phyloP scores from a whole-genome alignment of 1,284 basidiomycete species.

The Naganishia cerealis region DNA sequence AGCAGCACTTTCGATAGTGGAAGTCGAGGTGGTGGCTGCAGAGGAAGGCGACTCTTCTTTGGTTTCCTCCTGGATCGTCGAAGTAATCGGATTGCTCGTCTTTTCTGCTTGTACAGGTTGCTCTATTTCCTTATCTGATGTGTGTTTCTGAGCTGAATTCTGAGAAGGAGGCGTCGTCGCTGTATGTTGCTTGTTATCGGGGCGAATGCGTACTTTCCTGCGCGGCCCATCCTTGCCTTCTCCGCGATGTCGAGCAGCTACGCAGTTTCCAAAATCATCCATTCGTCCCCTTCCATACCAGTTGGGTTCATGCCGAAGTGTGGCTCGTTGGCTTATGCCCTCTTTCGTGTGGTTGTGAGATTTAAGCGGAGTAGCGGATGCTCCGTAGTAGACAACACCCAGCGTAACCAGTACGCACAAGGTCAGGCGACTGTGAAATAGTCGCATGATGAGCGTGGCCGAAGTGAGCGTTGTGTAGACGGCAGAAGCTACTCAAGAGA shows the following conservation, averaged over 20 bases:
- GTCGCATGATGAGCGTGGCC: neutral
- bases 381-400: neutral
- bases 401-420: neutral
- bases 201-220: neutral
- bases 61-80: neutral
- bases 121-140: neutral
- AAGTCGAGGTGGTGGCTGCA: neutral
- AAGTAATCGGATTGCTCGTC: neutral
- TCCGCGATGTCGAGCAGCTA: neutral
- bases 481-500: too few relatives aligned
- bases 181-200: neutral
- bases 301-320: neutral
- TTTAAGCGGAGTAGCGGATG: neutral
- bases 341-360: neutral
- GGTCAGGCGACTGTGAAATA: neutral
- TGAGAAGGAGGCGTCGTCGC: neutral
- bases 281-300: neutral
- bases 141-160: neutral
- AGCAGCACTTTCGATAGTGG: neutral
- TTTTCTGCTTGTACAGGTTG: neutral
- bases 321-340: neutral
- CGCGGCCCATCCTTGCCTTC: neutral
- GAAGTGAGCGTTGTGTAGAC: too few relatives aligned
- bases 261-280: neutral
- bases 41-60: neutral